These are phyloP conservation scores for Salvia hispanica DNA, from an alignment of 257 asterid species.

Conservation along the genomic window DNA sequence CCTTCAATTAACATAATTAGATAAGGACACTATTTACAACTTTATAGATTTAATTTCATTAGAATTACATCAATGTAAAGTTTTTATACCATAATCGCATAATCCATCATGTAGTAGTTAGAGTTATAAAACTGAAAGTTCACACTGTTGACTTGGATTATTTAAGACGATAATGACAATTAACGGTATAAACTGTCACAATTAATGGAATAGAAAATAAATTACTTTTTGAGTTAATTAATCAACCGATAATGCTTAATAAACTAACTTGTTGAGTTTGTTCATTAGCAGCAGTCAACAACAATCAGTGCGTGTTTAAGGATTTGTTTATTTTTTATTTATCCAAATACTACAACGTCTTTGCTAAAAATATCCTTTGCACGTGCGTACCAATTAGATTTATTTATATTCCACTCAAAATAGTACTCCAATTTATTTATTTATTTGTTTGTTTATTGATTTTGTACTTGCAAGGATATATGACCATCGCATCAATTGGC, in stretches of 20 bases:
- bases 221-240: slow-evolving; percentile 2
- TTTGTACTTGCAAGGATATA: not conserved
- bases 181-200: slow-evolving; percentile 53
- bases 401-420: not conserved
- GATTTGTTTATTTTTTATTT: slow-evolving; percentile 19
- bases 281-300: slow-evolving; percentile 27
- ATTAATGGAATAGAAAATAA: not conserved
- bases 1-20: slow-evolving; percentile 1
- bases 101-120: not conserved
- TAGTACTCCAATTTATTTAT: not conserved
- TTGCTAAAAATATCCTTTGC: slow-evolving; percentile 10
- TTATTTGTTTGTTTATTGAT: not conserved
- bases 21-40: slow-evolving; percentile 11
- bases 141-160: slow-evolving; percentile 13
- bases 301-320: slow-evolving; percentile 12
- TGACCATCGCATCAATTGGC: too few relatives aligned
- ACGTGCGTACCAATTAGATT: slow-evolving; percentile 25
- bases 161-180: slow-evolving; percentile 37
- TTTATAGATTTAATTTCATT: slow-evolving; percentile 9
- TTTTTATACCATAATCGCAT: slow-evolving; percentile 19
- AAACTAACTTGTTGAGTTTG: not conserved
- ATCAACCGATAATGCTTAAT: not conserved
- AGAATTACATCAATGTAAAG: not conserved
- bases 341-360: not conserved
- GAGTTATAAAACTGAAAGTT: not conserved